Evolutionary conservation across 148 eudicot species (phyloP).

Genomic region (Vaccinium macrocarpon): DNA sequence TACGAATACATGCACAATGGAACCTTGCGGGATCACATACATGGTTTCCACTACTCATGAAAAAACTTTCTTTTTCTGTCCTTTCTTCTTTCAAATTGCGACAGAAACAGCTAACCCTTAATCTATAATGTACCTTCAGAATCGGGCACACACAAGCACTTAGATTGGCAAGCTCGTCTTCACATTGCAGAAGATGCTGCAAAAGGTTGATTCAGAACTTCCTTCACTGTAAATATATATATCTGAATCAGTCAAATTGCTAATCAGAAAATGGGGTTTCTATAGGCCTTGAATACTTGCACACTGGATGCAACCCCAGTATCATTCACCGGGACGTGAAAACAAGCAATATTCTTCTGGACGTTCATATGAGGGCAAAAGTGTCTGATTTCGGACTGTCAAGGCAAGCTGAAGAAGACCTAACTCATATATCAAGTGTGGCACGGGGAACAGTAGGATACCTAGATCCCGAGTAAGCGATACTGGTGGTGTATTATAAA

Average conservation of each 20-base stretch:
- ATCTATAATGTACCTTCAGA: conserved; percentile 39
- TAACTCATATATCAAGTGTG: conserved; percentile 80
- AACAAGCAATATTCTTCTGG: conserved; percentile 94
- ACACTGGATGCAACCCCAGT: conserved; percentile 94
- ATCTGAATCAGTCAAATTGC: not conserved
- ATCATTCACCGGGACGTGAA: conserved; percentile 95
- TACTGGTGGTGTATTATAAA: not conserved
- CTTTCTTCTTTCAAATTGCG: not conserved
- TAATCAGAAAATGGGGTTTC: conserved; percentile 16
- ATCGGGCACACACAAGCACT: conserved; percentile 48
- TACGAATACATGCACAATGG: conserved; percentile 98
- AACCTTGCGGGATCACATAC: conserved; percentile 85
- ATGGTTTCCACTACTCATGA: conserved; percentile 40
- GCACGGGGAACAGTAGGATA: conserved; percentile 95
- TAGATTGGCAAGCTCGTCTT: conserved; percentile 90
- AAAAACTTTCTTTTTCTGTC: not conserved
- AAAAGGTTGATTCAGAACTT: conserved; percentile 54
- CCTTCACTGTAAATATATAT: conserved; percentile 5
- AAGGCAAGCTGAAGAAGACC: conserved; percentile 83
- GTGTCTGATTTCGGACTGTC: conserved; percentile 96
- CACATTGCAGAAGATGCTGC: conserved; percentile 95
- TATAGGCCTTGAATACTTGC: conserved; percentile 91
- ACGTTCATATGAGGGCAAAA: conserved; percentile 94
- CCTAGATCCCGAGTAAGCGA: conserved; percentile 93
- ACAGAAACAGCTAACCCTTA: not conserved